phyloP scores from a whole-genome alignment of 345 rosid genomes.

The Arabidopsis arenosa region DNA sequence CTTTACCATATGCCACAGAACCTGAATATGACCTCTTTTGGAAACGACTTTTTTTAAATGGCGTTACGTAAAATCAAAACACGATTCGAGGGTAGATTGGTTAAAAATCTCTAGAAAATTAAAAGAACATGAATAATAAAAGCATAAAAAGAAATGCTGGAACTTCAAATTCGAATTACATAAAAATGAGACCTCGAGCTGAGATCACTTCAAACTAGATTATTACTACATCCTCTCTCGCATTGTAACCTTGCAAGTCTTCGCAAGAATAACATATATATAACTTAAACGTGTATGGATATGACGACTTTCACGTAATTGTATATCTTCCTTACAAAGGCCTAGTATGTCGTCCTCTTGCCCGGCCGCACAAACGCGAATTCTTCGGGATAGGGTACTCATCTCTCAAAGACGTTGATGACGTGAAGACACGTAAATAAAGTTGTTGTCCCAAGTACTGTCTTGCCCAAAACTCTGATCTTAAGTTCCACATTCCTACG shows the following conservation, averaged over 20 bases:
- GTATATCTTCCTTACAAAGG: constrained; percentile 53
- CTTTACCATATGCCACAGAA: too few species aligned
- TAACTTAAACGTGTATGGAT: constrained; percentile 32
- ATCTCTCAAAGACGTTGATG: constrained; percentile 81
- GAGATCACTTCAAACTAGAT: constrained; percentile 46
- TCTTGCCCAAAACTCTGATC: constrained; percentile 94
- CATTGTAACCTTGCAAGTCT: constrained; percentile 21
- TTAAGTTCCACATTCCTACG: constrained; percentile 98
- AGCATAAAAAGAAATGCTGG: background rate
- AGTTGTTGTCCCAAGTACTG: constrained; percentile 97
- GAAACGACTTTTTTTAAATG: too few species aligned
- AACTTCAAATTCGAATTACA: constrained; percentile 7
- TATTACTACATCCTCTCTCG: constrained; percentile 32
- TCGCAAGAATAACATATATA: constrained; percentile 39
- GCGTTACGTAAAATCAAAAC: too few species aligned
- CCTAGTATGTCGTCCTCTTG: constrained; percentile 74
- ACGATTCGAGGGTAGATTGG: too few species aligned
- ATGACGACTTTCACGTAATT: constrained; percentile 20
- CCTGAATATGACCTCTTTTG: too few species aligned
- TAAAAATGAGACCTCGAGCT: constrained; percentile 60
- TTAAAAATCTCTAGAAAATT: too few species aligned
- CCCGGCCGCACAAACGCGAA: constrained; percentile 81
- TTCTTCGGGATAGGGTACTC: constrained; percentile 94
- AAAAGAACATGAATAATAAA: constrained; percentile 13
- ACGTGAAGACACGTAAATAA: constrained; percentile 77